Conservation (phyloP, 2,329 filamentous ascomycete species). For the Hypoxylon rubiginosum region DNA sequence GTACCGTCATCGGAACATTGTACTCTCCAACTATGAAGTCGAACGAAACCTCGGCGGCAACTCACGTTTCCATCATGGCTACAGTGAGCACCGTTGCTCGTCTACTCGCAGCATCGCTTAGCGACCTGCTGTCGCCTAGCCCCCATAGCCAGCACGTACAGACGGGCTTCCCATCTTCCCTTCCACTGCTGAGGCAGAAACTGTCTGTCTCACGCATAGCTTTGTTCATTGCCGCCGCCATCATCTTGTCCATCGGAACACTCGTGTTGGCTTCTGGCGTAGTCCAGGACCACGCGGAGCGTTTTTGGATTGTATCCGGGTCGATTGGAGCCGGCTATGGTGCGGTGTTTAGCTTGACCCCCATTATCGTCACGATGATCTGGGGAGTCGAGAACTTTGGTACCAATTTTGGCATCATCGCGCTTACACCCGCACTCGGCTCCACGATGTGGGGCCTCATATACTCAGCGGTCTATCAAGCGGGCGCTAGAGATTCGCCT, state of each 20-base stretch:
- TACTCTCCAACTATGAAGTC: conserved; percentile 69
- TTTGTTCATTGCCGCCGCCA: conserved; percentile 82
- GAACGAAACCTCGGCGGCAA: conserved; percentile 74
- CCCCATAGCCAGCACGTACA: conserved; percentile 72
- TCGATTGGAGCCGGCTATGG: conserved; percentile 93
- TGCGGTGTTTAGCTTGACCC: conserved; percentile 88
- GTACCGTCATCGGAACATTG: conserved; percentile 90
- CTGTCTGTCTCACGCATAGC: conserved; percentile 80
- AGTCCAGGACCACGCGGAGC: conserved; percentile 78
- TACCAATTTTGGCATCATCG: conserved; percentile 96
- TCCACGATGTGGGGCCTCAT: conserved; percentile 91
- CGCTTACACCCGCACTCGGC: conserved; percentile 89
- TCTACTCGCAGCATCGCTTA: conserved; percentile 88
- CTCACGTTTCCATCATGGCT: conserved; percentile 93
- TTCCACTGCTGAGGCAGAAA: conserved; percentile 52
- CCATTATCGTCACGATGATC: conserved; percentile 94
- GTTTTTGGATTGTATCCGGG: conserved; percentile 88
- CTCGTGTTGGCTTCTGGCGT: conserved; percentile 81
- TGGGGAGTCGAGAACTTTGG: conserved; percentile 99
- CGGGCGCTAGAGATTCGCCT: conserved; percentile 65
- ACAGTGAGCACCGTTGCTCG: conserved; percentile 91
- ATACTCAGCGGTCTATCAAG: conserved; percentile 87
- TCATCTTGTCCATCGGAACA: conserved; percentile 81
- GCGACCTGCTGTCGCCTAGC: conserved; percentile 84
- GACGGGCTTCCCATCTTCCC: conserved; percentile 53